Evolutionary conservation across 768 basidiomycete species (phyloP).

Genomic region (Stropharia rugosoannulata): DNA sequence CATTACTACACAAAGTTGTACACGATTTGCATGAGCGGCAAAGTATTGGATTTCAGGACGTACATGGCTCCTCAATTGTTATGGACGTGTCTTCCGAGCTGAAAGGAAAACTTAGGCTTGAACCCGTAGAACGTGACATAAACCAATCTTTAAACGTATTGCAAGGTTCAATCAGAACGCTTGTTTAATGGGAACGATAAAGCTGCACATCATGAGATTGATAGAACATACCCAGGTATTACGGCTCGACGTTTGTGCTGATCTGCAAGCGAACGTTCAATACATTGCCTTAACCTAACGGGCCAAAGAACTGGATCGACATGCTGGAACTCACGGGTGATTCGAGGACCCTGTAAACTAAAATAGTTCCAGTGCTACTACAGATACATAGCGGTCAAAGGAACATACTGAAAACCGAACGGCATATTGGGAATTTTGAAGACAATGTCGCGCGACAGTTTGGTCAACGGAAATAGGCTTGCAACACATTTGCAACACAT

Average conservation of each 20-base stretch:
- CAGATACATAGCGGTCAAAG: not conserved
- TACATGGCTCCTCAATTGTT: constrained; percentile 10
- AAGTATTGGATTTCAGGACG: not conserved
- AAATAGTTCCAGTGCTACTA: not conserved
- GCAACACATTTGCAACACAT: no score
- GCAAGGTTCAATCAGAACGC: not conserved
- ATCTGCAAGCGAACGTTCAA: constrained; percentile 14
- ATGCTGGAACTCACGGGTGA: constrained; percentile 18
- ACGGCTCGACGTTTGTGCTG: constrained; percentile 28
- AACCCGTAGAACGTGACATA: constrained; percentile 33
- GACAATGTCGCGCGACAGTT: no score
- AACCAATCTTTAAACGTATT: constrained; percentile 22
- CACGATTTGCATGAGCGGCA: no score
- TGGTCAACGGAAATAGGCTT: no score
- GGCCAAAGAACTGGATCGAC: no score
- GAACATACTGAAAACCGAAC: constrained; percentile 14
- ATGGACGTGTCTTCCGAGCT: constrained; percentile 32
- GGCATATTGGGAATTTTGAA: constrained; percentile 10
- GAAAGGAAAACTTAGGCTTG: constrained; percentile 28
- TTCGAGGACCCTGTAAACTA: constrained; percentile 25
- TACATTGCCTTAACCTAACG: not conserved
- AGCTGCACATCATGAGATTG: not conserved
- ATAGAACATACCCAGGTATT: constrained; percentile 27
- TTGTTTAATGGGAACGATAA: not conserved
- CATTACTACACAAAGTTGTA: no score